Base-by-base conservation (phyloP, 164 flowering plant genomes). In the Warburgia ugandensis region DNA sequence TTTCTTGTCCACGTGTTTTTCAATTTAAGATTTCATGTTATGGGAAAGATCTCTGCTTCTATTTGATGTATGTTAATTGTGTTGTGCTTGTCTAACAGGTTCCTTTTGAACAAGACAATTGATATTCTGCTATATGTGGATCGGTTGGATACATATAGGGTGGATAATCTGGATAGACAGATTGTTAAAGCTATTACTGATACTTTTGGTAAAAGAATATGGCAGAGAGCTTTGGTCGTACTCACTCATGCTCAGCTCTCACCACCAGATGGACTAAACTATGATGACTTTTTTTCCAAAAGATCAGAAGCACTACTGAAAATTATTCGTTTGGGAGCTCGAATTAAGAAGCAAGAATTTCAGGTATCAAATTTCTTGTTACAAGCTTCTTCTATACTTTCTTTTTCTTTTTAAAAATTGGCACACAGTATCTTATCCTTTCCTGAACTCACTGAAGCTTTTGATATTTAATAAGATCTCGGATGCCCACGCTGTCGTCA, bases 71-170 rank as follows among this genome's bases (percentile, higher is more conserved):
- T 2, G 21, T 45, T 37, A 30, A n/a, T 26, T 48, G 41, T 36
- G 47, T 43, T 50, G n/a, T n/a, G n/a, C n/a, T n/a, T 33, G 50
- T 44, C 28, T 56, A 13, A 48, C 80, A 94, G 99, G 55, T 89
- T 84, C 55, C 95, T 94, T 52, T 52, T 94, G 73, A 76, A 86
- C 71, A 94, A 80, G 77, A 94, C 95, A 19, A 84, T 94, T 29
- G 97, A 94, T 73, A 81, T 89, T 57, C 68, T 94, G 58, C 86
- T 94, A 41, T 94, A 82, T 62, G 95, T 94, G 63, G 99, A 94
- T 52, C 97, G 99, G 2, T 55, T 94, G 67, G 99, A 94, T 75
- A 72, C 77, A 19, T 94, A 94, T 64, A 75, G 99, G 55, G 96
- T 94, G 46, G 99, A 89, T 66, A 84, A 71, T 69, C 68, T 94